phyloP scores from a whole-genome alignment of 2,329 filamentous ascomycete species.

The Diplodia seriata region DNA sequence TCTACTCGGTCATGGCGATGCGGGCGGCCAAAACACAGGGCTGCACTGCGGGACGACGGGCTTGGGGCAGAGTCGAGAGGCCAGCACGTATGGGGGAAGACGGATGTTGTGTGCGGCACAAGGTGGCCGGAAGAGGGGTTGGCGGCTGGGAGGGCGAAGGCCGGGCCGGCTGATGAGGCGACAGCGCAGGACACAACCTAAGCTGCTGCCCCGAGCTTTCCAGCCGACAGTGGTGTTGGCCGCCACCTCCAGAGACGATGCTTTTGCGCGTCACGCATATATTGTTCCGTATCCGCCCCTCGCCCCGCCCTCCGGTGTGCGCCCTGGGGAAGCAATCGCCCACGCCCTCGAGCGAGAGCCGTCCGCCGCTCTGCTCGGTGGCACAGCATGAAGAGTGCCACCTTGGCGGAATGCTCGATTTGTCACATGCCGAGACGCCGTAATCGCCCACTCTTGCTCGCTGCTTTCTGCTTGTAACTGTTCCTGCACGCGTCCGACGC shows the following conservation, averaged over 20 bases:
- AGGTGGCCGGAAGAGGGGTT: slow-evolving; percentile 24
- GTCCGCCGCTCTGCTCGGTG: neutral
- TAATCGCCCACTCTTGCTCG: neutral
- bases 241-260: slow-evolving; percentile 7
- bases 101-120: slow-evolving; percentile 18
- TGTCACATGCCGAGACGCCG: slow-evolving; percentile 13
- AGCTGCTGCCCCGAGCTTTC: slow-evolving; percentile 18
- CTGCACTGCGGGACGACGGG: neutral
- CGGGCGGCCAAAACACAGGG: slow-evolving; percentile 2
- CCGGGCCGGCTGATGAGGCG: slow-evolving; percentile 24
- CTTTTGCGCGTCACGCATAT: slow-evolving; percentile 19
- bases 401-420: slow-evolving; percentile 22
- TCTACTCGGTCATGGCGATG: slow-evolving; percentile 19
- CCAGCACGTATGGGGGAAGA: slow-evolving; percentile 16
- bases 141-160: slow-evolving; percentile 19
- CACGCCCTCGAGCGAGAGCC: neutral
- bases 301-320: no score
- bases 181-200: slow-evolving; percentile 19
- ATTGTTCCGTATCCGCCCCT: slow-evolving; percentile 7
- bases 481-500: slow-evolving; percentile 4
- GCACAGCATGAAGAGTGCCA: slow-evolving; percentile 23
- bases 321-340: slow-evolving; percentile 1
- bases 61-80: neutral
- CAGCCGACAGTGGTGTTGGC: slow-evolving; percentile 17
- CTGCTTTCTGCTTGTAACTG: neutral